Percentiles rank a stretch among this genome's conserved stretches.
Conservation (phyloP, 495 filamentous ascomycete genomes). For the Hypoxylon rickii region DNA sequence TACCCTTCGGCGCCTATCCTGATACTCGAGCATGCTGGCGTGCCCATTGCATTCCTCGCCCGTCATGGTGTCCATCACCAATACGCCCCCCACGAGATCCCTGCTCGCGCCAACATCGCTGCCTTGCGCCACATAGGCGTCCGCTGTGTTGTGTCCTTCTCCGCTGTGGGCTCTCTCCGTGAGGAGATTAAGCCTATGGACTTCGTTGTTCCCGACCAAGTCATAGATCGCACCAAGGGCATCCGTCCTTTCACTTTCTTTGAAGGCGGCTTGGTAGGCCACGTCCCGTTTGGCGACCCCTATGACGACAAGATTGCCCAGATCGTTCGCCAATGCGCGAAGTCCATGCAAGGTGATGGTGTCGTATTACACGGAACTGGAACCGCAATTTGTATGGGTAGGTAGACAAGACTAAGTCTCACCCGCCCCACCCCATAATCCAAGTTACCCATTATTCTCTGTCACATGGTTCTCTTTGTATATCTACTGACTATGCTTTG, state of each 20-base stretch:
- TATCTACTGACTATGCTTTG: constrained; percentile 3
- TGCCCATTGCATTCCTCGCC: constrained; percentile 89
- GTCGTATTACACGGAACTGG: constrained; percentile 78
- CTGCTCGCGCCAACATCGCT: constrained; percentile 90
- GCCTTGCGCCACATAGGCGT: constrained; percentile 89
- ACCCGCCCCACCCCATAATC: background rate
- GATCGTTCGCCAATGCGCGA: constrained; percentile 73
- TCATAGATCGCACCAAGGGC: constrained; percentile 98
- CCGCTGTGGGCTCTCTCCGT: constrained; percentile 88
- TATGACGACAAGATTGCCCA: constrained; percentile 80
- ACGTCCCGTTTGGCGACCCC: constrained; percentile 94
- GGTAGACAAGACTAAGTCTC: constrained; percentile 25
- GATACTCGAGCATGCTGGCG: constrained; percentile 80
- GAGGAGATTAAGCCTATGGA: constrained; percentile 93
- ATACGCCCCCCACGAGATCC: constrained; percentile 89
- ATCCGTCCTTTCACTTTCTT: constrained; percentile 94
- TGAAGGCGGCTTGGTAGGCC: constrained; percentile 88
- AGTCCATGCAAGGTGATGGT: constrained; percentile 76
- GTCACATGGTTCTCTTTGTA: background rate
- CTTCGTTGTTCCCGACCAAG: constrained; percentile 93
- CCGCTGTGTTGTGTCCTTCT: constrained; percentile 88
- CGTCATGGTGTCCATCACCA: constrained; percentile 90
- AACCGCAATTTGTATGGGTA: constrained; percentile 88
- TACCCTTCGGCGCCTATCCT: constrained; percentile 84
- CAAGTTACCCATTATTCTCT: constrained; percentile 2